Percentiles rank a stretch among this genome's conserved stretches.
Evolutionary conservation across 805 yeast species (phyloP).

Genomic region (Metschnikowia chrysomelidarum): DNA sequence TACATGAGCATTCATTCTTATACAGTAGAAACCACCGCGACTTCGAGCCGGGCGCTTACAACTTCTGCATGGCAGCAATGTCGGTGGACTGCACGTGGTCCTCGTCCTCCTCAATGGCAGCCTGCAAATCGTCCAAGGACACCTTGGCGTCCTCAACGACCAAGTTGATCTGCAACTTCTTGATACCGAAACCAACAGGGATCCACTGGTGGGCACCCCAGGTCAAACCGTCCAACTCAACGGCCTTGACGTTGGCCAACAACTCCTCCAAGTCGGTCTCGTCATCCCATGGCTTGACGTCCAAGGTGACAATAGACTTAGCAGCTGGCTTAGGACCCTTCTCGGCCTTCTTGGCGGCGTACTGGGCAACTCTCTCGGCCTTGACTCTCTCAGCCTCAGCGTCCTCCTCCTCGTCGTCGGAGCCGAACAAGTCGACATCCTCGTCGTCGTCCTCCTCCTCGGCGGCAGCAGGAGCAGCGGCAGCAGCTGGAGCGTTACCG

Average conservation of each 20-base stretch:
- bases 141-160: constrained; percentile 98
- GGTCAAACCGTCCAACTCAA: constrained; percentile 87
- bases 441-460: constrained; percentile 76
- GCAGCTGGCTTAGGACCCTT: constrained; percentile 99
- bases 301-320: constrained; percentile 93
- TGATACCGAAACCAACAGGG: constrained; percentile 99
- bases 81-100: constrained; percentile 99
- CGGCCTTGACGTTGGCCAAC: constrained; percentile 79
- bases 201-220: constrained; percentile 99
- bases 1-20: constrained; percentile 20
- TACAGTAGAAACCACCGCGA: constrained; percentile 22
- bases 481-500: constrained; percentile 59
- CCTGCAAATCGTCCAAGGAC: constrained; percentile 86
- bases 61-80: constrained; percentile 97
- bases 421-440: constrained; percentile 93
- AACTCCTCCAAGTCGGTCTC: constrained; percentile 93
- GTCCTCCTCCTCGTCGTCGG: constrained; percentile 92
- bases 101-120: constrained; percentile 81
- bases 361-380: constrained; percentile 97
- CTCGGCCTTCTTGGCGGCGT: constrained; percentile 96
- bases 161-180: constrained; percentile 97
- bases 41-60: constrained; percentile 46
- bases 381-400: constrained; percentile 96
- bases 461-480: constrained; percentile 47
- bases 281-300: constrained; percentile 99